Base-by-base conservation (phyloP, 192 early-diverging fungal genomes). In the Thoreauomyces humboldtii region DNA sequence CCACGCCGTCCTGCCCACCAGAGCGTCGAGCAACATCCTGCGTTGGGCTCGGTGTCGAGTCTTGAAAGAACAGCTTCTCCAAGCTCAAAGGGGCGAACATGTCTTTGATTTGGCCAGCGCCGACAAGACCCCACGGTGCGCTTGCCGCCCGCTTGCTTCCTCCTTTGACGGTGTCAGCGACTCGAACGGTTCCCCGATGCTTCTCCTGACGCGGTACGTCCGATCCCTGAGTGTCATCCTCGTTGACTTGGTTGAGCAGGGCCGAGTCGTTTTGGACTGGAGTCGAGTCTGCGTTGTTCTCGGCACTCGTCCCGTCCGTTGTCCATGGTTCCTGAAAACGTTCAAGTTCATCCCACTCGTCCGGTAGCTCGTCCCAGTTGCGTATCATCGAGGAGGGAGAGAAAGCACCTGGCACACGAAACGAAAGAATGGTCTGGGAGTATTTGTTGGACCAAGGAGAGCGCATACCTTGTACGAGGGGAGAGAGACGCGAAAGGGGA, bases 301-400 rank as follows among this genome's bases (percentile, higher is more conserved):
- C 50, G 27, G 50, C 50, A 9, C 11, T 57, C 12, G 29, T 32
- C 17, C 42, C 59, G 38, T 22, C 17, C 6, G 14, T 46, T 12
- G 47, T 44, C 41, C 43, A 37, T 35, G 31, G 55, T 57, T 57
- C 19, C 19, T 37, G 55, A 2, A 34, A 3, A 12, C 55, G 42
- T 24, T 50, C 50, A 15, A 52, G 29, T 9, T 68, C 66, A 28
- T 68, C 24, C 66, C 66, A 68, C 35, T 60, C 66, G 7, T 68
- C 66, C 21, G 56, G 33, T 5, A 48, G 21, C 12, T 50, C 66
- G 37, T 68, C 66, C 66, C 66, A 68, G n/a, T 59, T 45, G 5
- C 57, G 31, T 9, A 60, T 59, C 58, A 68, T 68, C 42, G 15
- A n/a, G n/a, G n/a, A n/a, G n/a, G n/a, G n/a, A n/a, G n/a, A n/a